Evolutionary conservation across 202 grass and related monocot genomes (phyloP).

Genomic region (Panicum hallii): DNA sequence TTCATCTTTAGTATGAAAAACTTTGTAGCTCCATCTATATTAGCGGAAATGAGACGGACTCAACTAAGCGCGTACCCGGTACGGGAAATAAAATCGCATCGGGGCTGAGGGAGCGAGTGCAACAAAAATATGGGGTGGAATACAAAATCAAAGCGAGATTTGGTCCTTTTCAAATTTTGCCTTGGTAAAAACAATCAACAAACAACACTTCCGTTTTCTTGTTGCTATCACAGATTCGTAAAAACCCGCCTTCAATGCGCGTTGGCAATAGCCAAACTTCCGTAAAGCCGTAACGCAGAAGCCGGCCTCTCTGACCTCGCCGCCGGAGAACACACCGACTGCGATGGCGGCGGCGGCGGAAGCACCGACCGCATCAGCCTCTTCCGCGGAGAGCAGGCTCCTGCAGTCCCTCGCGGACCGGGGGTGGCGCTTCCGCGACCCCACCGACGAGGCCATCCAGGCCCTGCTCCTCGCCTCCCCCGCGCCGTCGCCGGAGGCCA

Average conservation of each 20-base stretch:
- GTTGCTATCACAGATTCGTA: neutral
- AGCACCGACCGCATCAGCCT: constrained; percentile 23
- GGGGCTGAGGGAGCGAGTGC: no score
- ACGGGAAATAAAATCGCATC: no score
- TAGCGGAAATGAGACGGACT: no score
- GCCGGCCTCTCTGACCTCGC: constrained; percentile 13
- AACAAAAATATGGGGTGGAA: neutral
- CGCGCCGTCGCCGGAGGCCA: constrained; percentile 51
- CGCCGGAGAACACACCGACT: constrained; percentile 25
- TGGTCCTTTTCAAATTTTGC: neutral
- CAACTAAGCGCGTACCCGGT: no score
- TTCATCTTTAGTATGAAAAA: no score
- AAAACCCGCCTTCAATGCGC: neutral
- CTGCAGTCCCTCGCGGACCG: constrained; percentile 53
- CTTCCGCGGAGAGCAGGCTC: constrained; percentile 28
- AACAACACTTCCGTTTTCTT: neutral
- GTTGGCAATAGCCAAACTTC: neutral
- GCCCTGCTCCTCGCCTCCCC: constrained; percentile 49
- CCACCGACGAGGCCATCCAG: constrained; percentile 53
- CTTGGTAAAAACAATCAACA: neutral
- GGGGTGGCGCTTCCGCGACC: constrained; percentile 73
- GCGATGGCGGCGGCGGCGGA: constrained; percentile 39
- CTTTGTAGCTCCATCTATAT: no score
- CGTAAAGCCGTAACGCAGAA: neutral
- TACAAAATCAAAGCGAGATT: neutral